phyloP scores from a whole-genome alignment of 75 land plant genomes.

The Pinus albicaulis region DNA sequence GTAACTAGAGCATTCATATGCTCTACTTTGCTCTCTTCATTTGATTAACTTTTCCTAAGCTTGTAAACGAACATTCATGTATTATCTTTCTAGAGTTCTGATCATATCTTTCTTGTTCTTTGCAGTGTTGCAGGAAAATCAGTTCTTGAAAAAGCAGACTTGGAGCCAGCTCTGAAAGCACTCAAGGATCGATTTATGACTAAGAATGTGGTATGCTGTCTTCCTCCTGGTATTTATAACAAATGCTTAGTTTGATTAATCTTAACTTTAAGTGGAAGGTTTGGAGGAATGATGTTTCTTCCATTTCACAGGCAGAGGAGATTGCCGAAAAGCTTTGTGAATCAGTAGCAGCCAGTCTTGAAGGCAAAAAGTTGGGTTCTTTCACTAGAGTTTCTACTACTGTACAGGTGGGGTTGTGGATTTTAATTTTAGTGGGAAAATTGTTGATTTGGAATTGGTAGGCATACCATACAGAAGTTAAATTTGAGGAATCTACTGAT shows the following conservation, averaged over 20 bases:
- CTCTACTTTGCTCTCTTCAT: neutral
- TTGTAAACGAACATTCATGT: neutral
- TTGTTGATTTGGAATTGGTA: too few species aligned
- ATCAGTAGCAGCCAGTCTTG: slow-evolving; percentile 96
- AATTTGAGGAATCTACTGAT: neutral
- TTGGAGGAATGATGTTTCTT: neutral
- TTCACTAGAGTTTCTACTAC: slow-evolving; percentile 92
- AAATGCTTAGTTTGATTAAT: neutral
- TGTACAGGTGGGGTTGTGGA: slow-evolving; percentile 60
- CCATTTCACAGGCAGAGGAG: slow-evolving; percentile 82
- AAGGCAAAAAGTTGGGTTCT: slow-evolving; percentile 92
- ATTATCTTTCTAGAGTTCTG: neutral
- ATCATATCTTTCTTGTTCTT: neutral
- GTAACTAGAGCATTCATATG: too few species aligned
- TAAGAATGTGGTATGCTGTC: slow-evolving; percentile 91
- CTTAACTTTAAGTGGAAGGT: neutral
- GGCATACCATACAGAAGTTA: too few species aligned
- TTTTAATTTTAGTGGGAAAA: neutral
- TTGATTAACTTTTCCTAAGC: neutral
- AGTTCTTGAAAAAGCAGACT: slow-evolving; percentile 77
- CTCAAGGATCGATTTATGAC: slow-evolving; percentile 95
- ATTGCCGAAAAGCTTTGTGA: slow-evolving; percentile 96
- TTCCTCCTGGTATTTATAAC: neutral
- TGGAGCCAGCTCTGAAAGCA: slow-evolving; percentile 89
- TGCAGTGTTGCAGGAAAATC: slow-evolving; percentile 93